A percentile compares a stretch with the other conserved stretches of the same genome.
These are phyloP conservation scores for Fusarium papillatum DNA, from an alignment of 2,329 filamentous ascomycete genomes.

Conservation along the genomic window DNA sequence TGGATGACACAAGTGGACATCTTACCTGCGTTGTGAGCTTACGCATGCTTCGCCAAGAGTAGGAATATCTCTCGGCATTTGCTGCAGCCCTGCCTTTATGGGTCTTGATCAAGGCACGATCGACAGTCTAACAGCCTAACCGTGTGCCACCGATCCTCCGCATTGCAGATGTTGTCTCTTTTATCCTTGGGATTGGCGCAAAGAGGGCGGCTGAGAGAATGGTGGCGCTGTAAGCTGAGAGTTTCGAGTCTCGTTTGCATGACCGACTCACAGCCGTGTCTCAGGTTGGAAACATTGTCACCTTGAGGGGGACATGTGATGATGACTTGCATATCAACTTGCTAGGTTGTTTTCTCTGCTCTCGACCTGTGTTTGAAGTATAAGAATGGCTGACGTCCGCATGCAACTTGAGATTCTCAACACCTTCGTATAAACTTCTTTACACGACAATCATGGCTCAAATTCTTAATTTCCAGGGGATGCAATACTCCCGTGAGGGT, in stretches of 20 bases:
- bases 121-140: neutral
- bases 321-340: neutral
- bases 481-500: slow-evolving; percentile 27
- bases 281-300: neutral
- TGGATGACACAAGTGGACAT: neutral
- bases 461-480: slow-evolving; percentile 4
- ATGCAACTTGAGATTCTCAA: neutral
- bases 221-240: neutral
- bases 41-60: neutral
- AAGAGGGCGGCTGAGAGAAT: neutral
- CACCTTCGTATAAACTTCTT: neutral
- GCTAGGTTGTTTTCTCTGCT: neutral
- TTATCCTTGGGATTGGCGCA: neutral
- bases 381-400: neutral
- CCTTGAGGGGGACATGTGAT: neutral
- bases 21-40: neutral
- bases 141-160: neutral
- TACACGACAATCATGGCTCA: neutral
- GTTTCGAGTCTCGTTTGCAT: neutral
- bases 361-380: neutral
- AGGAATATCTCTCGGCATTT: neutral
- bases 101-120: neutral
- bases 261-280: neutral
- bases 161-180: neutral
- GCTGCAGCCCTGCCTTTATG: neutral